A percentile compares a stretch with the other conserved stretches of the same genome.
Conservation (phyloP, 202 grass and related monocot genomes). For the Alloteropsis angusta region DNA sequence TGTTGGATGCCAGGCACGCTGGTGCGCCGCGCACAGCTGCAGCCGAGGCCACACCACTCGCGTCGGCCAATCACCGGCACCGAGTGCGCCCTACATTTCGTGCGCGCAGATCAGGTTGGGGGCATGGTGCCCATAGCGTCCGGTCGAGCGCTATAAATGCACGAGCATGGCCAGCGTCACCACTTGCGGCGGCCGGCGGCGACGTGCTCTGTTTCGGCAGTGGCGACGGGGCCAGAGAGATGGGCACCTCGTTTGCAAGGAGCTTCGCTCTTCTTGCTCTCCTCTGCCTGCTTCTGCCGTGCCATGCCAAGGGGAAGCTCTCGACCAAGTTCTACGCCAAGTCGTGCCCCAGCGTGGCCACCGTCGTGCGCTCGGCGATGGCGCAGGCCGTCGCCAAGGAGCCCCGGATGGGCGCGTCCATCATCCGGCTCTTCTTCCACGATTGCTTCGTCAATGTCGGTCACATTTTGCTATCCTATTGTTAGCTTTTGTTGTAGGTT, state of each 20-base stretch:
- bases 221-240: not conserved
- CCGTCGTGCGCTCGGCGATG: constrained; percentile 44
- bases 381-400: constrained; percentile 43
- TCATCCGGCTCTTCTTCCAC: constrained; percentile 83
- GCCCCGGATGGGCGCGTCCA: constrained; percentile 71
- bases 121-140: not conserved
- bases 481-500: not conserved
- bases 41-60: not conserved
- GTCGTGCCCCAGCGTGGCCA: constrained; percentile 45
- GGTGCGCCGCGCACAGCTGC: constrained; percentile 37
- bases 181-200: not conserved
- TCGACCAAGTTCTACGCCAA: constrained; percentile 56
- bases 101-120: not conserved
- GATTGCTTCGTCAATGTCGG: constrained; percentile 85
- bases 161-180: not conserved
- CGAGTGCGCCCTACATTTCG: not conserved
- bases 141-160: not conserved
- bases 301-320: constrained; percentile 46
- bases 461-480: not conserved
- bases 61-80: not conserved
- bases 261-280: not conserved
- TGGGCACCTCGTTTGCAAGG: constrained; percentile 13
- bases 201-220: not conserved
- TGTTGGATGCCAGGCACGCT: not conserved
- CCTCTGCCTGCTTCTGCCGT: constrained; percentile 21